Conservation (phyloP, 495 filamentous ascomycete genomes). For the Cairneyella variabilis region DNA sequence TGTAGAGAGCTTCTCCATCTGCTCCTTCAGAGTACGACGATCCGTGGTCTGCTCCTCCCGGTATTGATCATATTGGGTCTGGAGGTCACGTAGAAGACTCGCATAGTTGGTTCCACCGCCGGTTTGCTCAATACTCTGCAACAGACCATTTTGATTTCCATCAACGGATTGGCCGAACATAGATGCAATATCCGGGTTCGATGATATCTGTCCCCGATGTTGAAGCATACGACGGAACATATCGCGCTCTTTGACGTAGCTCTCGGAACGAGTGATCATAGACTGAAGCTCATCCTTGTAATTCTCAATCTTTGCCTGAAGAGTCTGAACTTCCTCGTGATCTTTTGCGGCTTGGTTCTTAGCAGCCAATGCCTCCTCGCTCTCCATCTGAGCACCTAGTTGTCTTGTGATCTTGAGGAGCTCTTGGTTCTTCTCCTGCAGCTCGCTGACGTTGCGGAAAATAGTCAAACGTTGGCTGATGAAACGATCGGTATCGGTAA, state of each 20-base stretch:
- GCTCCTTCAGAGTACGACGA: slow-evolving; percentile 75
- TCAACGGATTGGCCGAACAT: slow-evolving; percentile 63
- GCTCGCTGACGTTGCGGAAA: slow-evolving; percentile 77
- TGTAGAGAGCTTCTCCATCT: slow-evolving; percentile 73
- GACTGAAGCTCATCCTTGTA: slow-evolving; percentile 70
- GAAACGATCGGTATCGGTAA: slow-evolving; percentile 76
- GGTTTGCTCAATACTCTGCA: slow-evolving; percentile 46
- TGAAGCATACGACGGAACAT: slow-evolving; percentile 94
- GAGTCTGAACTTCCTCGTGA: slow-evolving; percentile 64
- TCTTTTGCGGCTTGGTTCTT: slow-evolving; percentile 66
- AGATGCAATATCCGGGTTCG: slow-evolving; percentile 55
- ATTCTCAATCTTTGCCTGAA: slow-evolving; percentile 59
- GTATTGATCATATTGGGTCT: slow-evolving; percentile 86
- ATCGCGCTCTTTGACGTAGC: slow-evolving; percentile 90
- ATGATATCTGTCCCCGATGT: slow-evolving; percentile 61
- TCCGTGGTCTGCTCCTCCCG: slow-evolving; percentile 78
- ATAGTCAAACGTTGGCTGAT: slow-evolving; percentile 79
- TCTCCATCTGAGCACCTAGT: slow-evolving; percentile 85
- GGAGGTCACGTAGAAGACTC: slow-evolving; percentile 74
- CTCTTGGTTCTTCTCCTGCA: slow-evolving; percentile 85
- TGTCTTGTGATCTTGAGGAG: slow-evolving; percentile 77
- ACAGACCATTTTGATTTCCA: slow-evolving; percentile 37
- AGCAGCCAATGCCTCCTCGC: slow-evolving; percentile 72
- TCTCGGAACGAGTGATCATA: slow-evolving; percentile 75
- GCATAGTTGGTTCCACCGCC: slow-evolving; percentile 48